phyloP scores from a whole-genome alignment of 2,329 filamentous ascomycete species.

The Colletotrichum liaoningense region DNA sequence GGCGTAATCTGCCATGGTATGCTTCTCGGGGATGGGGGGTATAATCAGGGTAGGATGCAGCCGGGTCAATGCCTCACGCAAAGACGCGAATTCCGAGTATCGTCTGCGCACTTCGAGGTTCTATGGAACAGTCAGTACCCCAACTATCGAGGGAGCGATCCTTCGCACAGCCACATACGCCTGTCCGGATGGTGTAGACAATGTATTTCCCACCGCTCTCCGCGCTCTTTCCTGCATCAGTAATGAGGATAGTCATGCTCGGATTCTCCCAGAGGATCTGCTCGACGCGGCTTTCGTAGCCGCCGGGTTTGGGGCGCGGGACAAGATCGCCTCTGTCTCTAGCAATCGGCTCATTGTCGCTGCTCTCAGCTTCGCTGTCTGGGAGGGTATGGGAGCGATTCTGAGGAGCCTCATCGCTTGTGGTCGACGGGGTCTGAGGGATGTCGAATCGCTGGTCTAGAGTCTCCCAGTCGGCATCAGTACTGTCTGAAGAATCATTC shows the following conservation, averaged over 20 bases:
- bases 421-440: conserved; percentile 78
- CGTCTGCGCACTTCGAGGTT: conserved; percentile 94
- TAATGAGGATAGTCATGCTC: conserved; percentile 89
- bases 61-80: conserved; percentile 88
- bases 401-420: conserved; percentile 74
- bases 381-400: conserved; percentile 46
- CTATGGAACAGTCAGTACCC: conserved; percentile 56
- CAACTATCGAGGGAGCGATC: background rate
- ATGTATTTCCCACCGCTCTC: conserved; percentile 95
- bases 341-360: conserved; percentile 58
- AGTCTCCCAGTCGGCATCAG: conserved; percentile 58
- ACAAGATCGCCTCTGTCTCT: conserved; percentile 52
- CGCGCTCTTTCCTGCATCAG: conserved; percentile 92
- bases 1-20: conserved; percentile 98
- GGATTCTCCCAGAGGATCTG: conserved; percentile 98
- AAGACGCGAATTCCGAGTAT: conserved; percentile 95
- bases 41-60: conserved; percentile 96
- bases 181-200: conserved; percentile 96
- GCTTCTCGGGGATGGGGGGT: conserved; percentile 97
- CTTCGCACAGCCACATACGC: conserved; percentile 65
- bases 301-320: conserved; percentile 80
- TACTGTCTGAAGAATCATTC: conserved; percentile 48
- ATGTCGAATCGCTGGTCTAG: conserved; percentile 71
- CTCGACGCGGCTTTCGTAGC: conserved; percentile 95
- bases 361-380: conserved; percentile 57